Evolutionary conservation across 2,329 filamentous ascomycete species (phyloP).

Genomic region (Furcasterigmium sp.): DNA sequence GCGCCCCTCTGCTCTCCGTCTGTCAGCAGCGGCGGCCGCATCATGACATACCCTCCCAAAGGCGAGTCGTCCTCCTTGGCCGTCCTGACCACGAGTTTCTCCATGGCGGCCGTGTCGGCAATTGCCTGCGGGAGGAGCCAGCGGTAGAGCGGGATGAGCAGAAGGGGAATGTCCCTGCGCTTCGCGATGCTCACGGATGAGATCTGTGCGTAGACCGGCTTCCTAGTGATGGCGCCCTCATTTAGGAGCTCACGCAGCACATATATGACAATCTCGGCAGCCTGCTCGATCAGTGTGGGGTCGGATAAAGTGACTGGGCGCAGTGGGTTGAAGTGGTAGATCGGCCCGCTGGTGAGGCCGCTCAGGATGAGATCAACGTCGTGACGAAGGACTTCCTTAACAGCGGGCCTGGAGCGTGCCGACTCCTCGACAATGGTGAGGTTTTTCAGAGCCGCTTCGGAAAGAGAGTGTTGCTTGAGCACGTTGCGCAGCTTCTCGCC

Average conservation of each 20-base stretch:
- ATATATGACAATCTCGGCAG: background rate
- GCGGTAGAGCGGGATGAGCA: slow-evolving; percentile 3
- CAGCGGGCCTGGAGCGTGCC: background rate
- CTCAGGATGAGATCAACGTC: slow-evolving; percentile 4
- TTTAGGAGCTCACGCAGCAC: background rate
- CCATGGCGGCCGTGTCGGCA: slow-evolving; percentile 2
- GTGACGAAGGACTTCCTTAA: slow-evolving; percentile 2
- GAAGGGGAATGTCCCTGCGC: background rate
- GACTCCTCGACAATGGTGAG: slow-evolving; percentile 2
- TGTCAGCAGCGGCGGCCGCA: slow-evolving; percentile 3
- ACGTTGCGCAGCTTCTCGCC: background rate
- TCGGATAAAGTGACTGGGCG: slow-evolving; percentile 6
- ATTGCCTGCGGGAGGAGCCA: slow-evolving; percentile 4
- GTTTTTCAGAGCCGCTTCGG: background rate
- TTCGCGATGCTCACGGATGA: background rate
- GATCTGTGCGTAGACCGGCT: slow-evolving; percentile 2
- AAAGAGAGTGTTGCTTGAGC: background rate
- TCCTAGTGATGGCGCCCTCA: background rate
- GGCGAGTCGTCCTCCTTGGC: background rate
- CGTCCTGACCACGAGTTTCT: background rate
- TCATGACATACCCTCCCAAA: slow-evolving; percentile 4
- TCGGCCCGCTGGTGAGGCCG: slow-evolving; percentile 2
- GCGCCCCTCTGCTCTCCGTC: background rate
- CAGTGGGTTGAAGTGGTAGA: slow-evolving; percentile 5
- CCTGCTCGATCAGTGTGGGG: slow-evolving; percentile 3